These are phyloP conservation scores for Coffea eugenioides DNA, from an alignment of 257 asterid species.

Conservation along the genomic window DNA sequence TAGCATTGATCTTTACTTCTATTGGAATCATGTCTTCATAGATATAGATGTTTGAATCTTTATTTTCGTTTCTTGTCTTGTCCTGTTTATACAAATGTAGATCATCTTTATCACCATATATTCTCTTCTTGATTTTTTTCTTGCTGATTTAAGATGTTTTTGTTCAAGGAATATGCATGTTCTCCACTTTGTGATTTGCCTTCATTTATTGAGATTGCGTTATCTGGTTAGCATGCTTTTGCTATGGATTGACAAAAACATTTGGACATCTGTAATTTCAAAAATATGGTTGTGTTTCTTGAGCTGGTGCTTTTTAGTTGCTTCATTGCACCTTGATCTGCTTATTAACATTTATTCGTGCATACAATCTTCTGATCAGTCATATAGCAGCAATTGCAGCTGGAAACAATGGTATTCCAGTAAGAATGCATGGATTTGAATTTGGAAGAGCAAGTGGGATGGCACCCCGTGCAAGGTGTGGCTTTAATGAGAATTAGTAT, in stretches of 20 bases:
- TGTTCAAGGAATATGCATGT: no score
- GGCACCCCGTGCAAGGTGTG: conserved; percentile 99
- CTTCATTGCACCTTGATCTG: background rate
- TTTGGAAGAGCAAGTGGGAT: conserved; percentile 99
- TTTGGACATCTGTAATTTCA: background rate
- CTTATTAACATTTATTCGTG: background rate
- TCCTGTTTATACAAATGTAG: background rate
- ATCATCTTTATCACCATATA: background rate
- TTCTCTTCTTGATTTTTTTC: background rate
- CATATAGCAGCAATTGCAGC: conserved; percentile 99
- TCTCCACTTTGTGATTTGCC: background rate
- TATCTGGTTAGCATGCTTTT: background rate
- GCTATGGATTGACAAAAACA: background rate
- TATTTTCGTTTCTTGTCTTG: background rate
- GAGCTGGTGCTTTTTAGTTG: background rate
- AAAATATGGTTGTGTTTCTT: background rate
- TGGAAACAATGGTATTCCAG: conserved; percentile 96
- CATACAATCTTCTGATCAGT: conserved; percentile 38
- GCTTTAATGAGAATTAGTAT: background rate
- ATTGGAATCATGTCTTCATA: background rate
- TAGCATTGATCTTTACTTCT: background rate
- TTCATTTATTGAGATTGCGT: background rate
- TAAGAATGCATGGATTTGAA: conserved; percentile 90
- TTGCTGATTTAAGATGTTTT: background rate
- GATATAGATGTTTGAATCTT: background rate